Evolutionary conservation across 148 eudicot species (phyloP).

Genomic region (Amaranthus cruentus): DNA sequence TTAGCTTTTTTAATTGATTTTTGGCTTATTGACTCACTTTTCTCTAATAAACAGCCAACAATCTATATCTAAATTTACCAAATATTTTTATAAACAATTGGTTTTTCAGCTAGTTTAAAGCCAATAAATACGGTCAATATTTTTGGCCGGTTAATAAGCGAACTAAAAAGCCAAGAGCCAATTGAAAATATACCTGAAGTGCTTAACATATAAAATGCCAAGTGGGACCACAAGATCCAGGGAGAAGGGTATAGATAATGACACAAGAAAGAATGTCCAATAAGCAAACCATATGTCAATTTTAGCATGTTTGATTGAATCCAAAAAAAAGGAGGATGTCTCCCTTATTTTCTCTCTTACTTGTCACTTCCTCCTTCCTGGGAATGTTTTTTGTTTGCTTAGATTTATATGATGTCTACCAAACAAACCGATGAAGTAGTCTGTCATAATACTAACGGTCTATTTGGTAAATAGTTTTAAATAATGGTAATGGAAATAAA

Average conservation of each 20-base stretch:
- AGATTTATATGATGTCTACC: neutral
- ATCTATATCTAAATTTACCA: too few species aligned
- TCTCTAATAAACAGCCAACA: too few species aligned
- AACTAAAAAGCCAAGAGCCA: neutral
- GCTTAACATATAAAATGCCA: neutral
- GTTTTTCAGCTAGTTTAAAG: too few species aligned
- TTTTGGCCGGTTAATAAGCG: too few species aligned
- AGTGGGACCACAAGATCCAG: slow-evolving; percentile 15
- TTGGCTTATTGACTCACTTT: too few species aligned
- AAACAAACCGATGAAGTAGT: neutral
- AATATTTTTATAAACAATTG: too few species aligned
- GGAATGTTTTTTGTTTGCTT: slow-evolving; percentile 1
- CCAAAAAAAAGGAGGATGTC: slow-evolving; percentile 21
- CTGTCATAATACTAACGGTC: neutral
- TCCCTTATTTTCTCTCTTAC: neutral
- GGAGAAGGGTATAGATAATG: neutral
- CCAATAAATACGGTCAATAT: too few species aligned
- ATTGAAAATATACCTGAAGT: neutral
- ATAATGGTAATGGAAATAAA: neutral
- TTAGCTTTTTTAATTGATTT: too few species aligned
- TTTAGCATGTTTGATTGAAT: slow-evolving; percentile 22
- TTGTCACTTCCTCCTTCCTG: neutral
- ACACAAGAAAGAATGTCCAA: slow-evolving; percentile 7
- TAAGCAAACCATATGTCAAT: slow-evolving; percentile 23
- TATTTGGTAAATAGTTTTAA: too few species aligned